phyloP scores from a whole-genome alignment of 345 rosid species.

The Heritiera fomes region DNA sequence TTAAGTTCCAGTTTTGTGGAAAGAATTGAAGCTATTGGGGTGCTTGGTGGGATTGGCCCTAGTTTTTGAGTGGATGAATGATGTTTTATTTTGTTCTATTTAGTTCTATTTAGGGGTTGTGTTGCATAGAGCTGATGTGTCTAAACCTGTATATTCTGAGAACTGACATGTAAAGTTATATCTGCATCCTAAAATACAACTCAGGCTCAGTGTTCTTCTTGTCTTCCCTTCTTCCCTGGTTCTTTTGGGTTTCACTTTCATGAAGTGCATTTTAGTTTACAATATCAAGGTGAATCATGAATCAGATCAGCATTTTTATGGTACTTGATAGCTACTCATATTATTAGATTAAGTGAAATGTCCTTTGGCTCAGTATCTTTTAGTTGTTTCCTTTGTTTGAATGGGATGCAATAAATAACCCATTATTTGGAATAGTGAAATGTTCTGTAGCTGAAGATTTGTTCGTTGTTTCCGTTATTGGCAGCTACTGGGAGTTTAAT shows the following conservation, averaged over 20 bases:
- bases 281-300: neutral
- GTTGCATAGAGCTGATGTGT: constrained; percentile 4
- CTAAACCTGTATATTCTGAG: neutral
- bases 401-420: neutral
- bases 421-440: neutral
- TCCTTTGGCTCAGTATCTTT: neutral
- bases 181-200: neutral
- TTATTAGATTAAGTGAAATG: neutral
- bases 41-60: neutral
- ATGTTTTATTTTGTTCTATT: neutral
- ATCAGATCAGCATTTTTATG: neutral
- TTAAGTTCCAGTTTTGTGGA: neutral
- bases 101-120: constrained; percentile 1
- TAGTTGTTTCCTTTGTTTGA: neutral
- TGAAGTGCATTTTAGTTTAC: neutral
- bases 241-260: neutral
- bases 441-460: constrained; percentile 2
- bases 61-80: neutral
- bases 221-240: neutral
- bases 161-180: neutral
- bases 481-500: constrained; percentile 49
- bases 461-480: constrained; percentile 28
- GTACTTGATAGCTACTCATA: neutral
- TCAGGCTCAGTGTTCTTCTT: neutral
- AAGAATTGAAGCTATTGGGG: neutral